A percentile compares a stretch with the other conserved stretches of the same genome.
Conservation (phyloP, 495 filamentous ascomycete species). For the Hypoxylon lenormandii region DNA sequence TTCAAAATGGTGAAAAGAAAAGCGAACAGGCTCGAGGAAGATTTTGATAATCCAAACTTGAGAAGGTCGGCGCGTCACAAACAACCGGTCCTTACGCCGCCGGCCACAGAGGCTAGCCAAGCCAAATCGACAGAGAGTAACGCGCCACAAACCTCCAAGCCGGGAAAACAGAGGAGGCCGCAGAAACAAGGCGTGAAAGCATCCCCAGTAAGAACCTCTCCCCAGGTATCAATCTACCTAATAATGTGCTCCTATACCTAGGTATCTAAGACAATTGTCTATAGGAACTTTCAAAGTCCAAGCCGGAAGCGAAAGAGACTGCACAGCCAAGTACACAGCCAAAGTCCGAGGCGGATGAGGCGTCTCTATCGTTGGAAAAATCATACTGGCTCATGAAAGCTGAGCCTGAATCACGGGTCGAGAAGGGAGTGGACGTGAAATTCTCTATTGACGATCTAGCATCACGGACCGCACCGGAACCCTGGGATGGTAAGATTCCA, state of each 20-base stretch:
- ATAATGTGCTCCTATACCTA: too few species aligned
- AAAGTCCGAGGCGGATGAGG: constrained; percentile 19
- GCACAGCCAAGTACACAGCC: constrained; percentile 19
- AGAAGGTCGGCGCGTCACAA: constrained; percentile 52
- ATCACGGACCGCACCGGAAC: constrained; percentile 75
- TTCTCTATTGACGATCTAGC: constrained; percentile 95
- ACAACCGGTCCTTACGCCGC: constrained; percentile 15
- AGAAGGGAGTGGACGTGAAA: constrained; percentile 85
- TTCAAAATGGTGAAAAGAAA: constrained; percentile 58
- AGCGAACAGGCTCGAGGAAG: constrained; percentile 38
- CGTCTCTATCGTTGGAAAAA: constrained; percentile 41
- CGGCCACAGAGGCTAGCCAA: not conserved
- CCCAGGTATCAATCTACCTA: too few species aligned
- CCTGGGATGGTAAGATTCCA: constrained; percentile 80
- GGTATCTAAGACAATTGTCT: constrained; percentile 9
- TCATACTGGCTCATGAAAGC: constrained; percentile 96
- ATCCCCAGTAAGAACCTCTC: constrained; percentile 24
- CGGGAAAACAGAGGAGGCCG: constrained; percentile 7
- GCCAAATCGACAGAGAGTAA: constrained; percentile 2
- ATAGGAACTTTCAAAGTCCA: constrained; percentile 25
- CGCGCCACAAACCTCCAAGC: constrained; percentile 1
- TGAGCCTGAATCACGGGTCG: constrained; percentile 85
- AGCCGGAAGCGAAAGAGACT: constrained; percentile 14
- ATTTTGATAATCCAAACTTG: constrained; percentile 19
- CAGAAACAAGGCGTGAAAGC: constrained; percentile 8